A percentile compares a stretch with the other conserved stretches of the same genome.
Evolutionary conservation across 1,139 yeast genomes (phyloP).

Genomic region (Suhomyces coccinellae): DNA sequence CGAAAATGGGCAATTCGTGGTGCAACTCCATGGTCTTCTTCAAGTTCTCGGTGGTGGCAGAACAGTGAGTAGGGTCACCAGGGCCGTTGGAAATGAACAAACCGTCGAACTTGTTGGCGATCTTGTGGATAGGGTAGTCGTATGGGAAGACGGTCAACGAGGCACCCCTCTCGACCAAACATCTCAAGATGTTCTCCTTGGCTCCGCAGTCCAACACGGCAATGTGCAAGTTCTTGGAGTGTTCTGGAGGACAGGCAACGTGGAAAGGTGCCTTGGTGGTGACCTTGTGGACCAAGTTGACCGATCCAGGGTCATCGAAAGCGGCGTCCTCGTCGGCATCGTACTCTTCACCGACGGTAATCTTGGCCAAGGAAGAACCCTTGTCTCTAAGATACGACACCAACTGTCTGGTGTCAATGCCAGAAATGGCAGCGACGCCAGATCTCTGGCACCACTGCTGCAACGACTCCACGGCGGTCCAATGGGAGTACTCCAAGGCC

Average conservation of each 20-base stretch:
- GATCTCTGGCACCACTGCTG: constrained; percentile 96
- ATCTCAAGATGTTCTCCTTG: constrained; percentile 92
- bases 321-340: constrained; percentile 93
- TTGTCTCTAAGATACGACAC: constrained; percentile 91
- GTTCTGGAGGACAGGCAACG: constrained; percentile 63
- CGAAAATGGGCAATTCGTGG: constrained; percentile 84
- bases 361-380: constrained; percentile 90
- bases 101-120: constrained; percentile 92
- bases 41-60: constrained; percentile 74
- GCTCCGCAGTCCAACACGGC: constrained; percentile 98
- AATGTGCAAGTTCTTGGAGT: constrained; percentile 65
- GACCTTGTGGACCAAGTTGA: constrained; percentile 89
- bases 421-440: constrained; percentile 95
- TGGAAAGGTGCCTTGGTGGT: constrained; percentile 96
- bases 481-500: constrained; percentile 92
- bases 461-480: constrained; percentile 97
- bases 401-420: constrained; percentile 94
- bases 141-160: constrained; percentile 95
- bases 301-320: constrained; percentile 87
- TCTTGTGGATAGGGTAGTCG: constrained; percentile 87
- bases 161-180: constrained; percentile 92
- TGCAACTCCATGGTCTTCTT: constrained; percentile 63
- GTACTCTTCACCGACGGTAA: constrained; percentile 86
- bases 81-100: constrained; percentile 95
- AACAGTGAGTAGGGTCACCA: constrained; percentile 96